Evolutionary conservation across 129 eudicot genomes (phyloP), one percentile per base, ranked within the genome.

Genomic region (Kitagawia praeruptora): DNA sequence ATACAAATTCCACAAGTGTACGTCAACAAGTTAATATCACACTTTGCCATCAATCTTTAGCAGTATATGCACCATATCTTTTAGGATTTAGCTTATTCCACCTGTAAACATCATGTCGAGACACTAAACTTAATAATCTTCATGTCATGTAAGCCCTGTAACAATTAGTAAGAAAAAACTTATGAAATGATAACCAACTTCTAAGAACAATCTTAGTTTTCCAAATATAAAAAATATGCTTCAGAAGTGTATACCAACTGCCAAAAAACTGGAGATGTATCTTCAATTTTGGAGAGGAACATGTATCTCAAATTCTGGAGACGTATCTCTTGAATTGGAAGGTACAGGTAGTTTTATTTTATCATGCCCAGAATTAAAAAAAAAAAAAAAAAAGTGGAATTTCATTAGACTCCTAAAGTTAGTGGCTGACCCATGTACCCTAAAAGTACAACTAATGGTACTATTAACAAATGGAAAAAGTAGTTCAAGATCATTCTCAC

Each of bases 1-100:
- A 75, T 40, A 61, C 69, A 61, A 61, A 61, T 34, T n/a, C 28
- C 77, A 46, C 40, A 44, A 25, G 77, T 44, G 56, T 64, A 31
- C 40, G 31, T 14, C 58, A 73, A 25, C 77, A 73, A 41, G 21
- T 44, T 73, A 44, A 41, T 73, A n/a, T 42, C 48, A 42, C 38
- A 42, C 28, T 74, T 74, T 44, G 9, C 77, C 56, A n/a, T 74
- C 54, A 74, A 74, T 74, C 54, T 44, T n/a, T 15, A 23, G 37
- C 8, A 74, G 77, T 46, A 74, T 23, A 71, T 71, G 44, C 54
- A 44, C 48, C 77, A 74, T n/a, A 44, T 74, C 77, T 28, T 54
- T 74, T 74, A 44, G 21, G 23, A 44, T 42, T 61, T 44, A 73
- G 76, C 2, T 44, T 19, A 70, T 23, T 71, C 48, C 10, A 54